Evolutionary conservation across 257 asterid species (phyloP).

Genomic region (Henckelia pumila): DNA sequence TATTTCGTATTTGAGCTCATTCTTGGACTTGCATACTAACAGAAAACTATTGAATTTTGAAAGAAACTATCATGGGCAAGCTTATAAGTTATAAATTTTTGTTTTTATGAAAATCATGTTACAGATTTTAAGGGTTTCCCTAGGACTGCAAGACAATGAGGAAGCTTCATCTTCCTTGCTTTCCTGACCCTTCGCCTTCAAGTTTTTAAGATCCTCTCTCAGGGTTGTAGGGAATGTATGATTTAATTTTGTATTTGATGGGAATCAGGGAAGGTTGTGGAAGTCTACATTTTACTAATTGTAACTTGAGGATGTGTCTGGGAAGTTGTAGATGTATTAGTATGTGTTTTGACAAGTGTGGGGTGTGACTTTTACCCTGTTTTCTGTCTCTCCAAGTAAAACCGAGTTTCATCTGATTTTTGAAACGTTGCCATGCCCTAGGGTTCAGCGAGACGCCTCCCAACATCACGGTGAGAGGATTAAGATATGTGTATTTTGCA

Average conservation of each 20-base stretch:
- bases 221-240: background rate
- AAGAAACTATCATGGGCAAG: too few species aligned
- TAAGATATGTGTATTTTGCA: background rate
- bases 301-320: background rate
- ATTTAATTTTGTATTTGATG: background rate
- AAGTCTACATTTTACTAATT: background rate
- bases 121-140: too few species aligned
- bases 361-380: background rate
- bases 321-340: background rate
- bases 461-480: background rate
- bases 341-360: background rate
- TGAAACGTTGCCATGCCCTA: background rate
- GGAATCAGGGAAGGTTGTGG: background rate
- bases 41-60: background rate
- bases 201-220: background rate
- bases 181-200: background rate
- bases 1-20: background rate
- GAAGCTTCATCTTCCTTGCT: background rate
- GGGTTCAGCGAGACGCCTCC: background rate
- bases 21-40: background rate
- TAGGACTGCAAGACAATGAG: background rate
- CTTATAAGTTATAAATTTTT: too few species aligned
- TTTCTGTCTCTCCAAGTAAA: background rate
- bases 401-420: background rate
- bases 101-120: background rate